Conservation (phyloP, 1,284 basidiomycete genomes). For the Athelia psychrophila region DNA sequence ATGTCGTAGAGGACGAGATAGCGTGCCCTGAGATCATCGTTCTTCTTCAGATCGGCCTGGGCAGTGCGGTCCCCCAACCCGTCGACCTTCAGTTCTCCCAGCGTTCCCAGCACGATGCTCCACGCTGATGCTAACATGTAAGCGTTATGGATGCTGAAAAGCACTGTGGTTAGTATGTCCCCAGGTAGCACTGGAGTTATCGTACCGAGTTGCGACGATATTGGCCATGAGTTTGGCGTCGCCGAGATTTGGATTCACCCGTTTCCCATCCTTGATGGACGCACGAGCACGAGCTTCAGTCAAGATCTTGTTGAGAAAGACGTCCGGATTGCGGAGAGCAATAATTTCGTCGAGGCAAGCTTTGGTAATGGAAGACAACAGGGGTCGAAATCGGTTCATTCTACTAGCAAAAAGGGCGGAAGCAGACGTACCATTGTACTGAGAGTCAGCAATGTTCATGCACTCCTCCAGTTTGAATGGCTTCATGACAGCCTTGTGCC, state of each 20-base stretch:
- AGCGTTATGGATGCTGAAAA: conserved; percentile 65
- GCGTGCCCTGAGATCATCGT: conserved; percentile 46
- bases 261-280: conserved; percentile 24
- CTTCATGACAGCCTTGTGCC: conserved; percentile 52
- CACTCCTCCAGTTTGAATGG: conserved; percentile 65
- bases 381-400: no score
- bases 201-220: conserved; percentile 57
- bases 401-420: not conserved
- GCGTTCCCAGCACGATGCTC: conserved; percentile 57
- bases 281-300: conserved; percentile 52
- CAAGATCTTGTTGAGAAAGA: conserved; percentile 53
- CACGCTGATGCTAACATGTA: conserved; percentile 77
- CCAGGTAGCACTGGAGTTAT: no score
- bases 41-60: conserved; percentile 46
- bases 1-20: conserved; percentile 67
- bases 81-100: conserved; percentile 48
- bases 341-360: conserved; percentile 66
- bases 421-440: conserved; percentile 55
- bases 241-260: conserved; percentile 27
- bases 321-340: conserved; percentile 56
- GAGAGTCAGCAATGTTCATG: conserved; percentile 64
- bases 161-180: not conserved
- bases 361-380: not conserved
- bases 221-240: conserved; percentile 51
- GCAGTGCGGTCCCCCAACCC: conserved; percentile 53